Evolutionary conservation across 768 basidiomycete species (phyloP).

Genomic region (Hydnomerulius pinastri): DNA sequence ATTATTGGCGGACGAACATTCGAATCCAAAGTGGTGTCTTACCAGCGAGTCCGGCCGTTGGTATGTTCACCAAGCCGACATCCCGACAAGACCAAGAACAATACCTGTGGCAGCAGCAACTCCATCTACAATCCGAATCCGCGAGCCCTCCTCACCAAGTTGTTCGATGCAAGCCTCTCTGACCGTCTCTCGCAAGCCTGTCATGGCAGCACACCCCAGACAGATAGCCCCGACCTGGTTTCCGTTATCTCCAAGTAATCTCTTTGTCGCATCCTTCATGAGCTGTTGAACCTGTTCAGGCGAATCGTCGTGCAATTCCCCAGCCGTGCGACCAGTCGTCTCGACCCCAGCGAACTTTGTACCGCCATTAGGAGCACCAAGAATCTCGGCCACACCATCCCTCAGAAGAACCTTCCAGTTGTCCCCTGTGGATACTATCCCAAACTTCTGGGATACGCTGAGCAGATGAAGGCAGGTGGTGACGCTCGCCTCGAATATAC

Average conservation of each 20-base stretch:
- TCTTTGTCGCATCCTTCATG: slow-evolving; percentile 28
- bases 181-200: slow-evolving; percentile 24
- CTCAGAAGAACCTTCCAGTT: slow-evolving; percentile 34
- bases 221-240: slow-evolving; percentile 16
- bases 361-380: slow-evolving; percentile 15
- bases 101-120: slow-evolving; percentile 22
- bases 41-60: no score
- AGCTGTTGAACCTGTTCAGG: slow-evolving; percentile 23
- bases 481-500: slow-evolving; percentile 39
- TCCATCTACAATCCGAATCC: slow-evolving; percentile 26
- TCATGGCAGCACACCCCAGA: slow-evolving; percentile 34
- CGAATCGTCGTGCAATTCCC: slow-evolving; percentile 31
- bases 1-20: no score
- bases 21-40: no score
- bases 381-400: slow-evolving; percentile 20
- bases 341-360: slow-evolving; percentile 31
- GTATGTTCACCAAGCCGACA: background rate
- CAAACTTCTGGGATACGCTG: slow-evolving; percentile 27
- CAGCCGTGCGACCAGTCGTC: slow-evolving; percentile 36
- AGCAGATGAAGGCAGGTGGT: slow-evolving; percentile 23
- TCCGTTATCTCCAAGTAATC: slow-evolving; percentile 14
- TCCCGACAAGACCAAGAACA: slow-evolving; percentile 5
- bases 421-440: slow-evolving; percentile 39
- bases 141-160: slow-evolving; percentile 9
- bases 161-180: slow-evolving; percentile 8